Conservation (phyloP, 192 early-diverging fungal species). For the Coemansia sp. region DNA sequence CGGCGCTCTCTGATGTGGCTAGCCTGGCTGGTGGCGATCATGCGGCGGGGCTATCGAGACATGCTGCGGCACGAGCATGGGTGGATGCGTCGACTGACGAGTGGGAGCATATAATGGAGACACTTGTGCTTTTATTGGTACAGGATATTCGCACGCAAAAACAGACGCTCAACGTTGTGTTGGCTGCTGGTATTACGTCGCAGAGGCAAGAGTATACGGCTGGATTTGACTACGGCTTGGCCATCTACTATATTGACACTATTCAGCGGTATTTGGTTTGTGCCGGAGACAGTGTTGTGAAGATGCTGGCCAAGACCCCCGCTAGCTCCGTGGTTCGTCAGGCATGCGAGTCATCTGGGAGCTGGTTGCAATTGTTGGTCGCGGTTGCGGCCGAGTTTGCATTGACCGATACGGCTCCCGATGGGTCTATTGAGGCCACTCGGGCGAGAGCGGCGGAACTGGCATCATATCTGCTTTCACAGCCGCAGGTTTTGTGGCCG, state of each 20-base stretch:
- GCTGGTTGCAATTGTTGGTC: constrained; percentile 33
- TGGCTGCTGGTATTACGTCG: constrained; percentile 24
- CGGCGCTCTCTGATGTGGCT: constrained; percentile 14
- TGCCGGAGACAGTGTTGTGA: constrained; percentile 19
- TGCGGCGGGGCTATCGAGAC: constrained; percentile 9
- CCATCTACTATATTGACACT: constrained; percentile 30
- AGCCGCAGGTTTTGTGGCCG: constrained; percentile 30
- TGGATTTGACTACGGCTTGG: constrained; percentile 31
- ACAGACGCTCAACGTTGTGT: constrained; percentile 3
- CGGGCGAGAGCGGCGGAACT: constrained; percentile 29
- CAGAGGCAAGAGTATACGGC: constrained; percentile 26
- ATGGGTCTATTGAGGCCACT: constrained; percentile 21
- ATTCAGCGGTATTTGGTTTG: constrained; percentile 33
- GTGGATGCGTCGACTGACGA: constrained; percentile 25
- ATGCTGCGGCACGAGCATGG: constrained; percentile 44
- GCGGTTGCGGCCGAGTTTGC: constrained; percentile 29
- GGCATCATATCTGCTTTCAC: constrained; percentile 19
- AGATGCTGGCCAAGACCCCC: constrained; percentile 7
- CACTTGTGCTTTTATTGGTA: constrained; percentile 39
- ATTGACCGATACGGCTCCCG: constrained; percentile 25
- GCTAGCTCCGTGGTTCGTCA: not conserved
- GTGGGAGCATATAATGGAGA: constrained; percentile 34
- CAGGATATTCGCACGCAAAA: constrained; percentile 29
- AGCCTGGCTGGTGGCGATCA: constrained; percentile 18
- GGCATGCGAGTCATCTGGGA: constrained; percentile 13